These are phyloP conservation scores for Phlyctochytrium planicorne DNA, from an alignment of 192 early-diverging fungal species.

Conservation along the genomic window DNA sequence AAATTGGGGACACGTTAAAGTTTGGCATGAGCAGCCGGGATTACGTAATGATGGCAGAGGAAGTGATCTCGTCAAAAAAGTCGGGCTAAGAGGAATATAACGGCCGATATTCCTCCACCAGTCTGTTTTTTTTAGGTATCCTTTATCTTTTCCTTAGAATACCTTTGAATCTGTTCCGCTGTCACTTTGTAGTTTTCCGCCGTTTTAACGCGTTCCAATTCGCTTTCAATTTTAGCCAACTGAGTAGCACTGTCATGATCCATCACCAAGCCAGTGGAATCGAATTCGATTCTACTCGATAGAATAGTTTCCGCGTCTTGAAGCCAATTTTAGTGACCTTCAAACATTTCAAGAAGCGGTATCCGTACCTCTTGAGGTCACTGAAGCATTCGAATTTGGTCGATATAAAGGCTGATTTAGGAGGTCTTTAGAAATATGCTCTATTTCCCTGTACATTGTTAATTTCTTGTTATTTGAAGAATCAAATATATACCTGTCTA, in stretches of 20 bases:
- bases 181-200: no score
- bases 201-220: slow-evolving; percentile 8
- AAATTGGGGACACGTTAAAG: slow-evolving; percentile 78
- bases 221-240: slow-evolving; percentile 12
- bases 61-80: slow-evolving; percentile 13
- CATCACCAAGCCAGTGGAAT: slow-evolving; percentile 7
- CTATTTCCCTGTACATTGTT: no score
- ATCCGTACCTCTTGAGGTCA: no score
- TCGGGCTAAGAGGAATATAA: background rate
- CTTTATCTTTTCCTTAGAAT: slow-evolving; percentile 1
- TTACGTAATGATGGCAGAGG: slow-evolving; percentile 83
- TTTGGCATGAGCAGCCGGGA: slow-evolving; percentile 91
- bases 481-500: no score
- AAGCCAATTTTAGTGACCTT: no score
- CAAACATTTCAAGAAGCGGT: no score
- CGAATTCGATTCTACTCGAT: slow-evolving; percentile 2
- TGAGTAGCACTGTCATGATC: slow-evolving; percentile 9
- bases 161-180: no score
- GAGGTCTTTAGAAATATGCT: no score
- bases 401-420: no score
- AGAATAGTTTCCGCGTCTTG: slow-evolving; percentile 26
- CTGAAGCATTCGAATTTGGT: no score
- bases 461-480: no score
- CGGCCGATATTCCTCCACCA: background rate
- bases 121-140: background rate